A percentile compares a stretch with the other conserved stretches of the same genome.
phyloP scores from a whole-genome alignment of 768 basidiomycete genomes.

The Tubosaeta sp. region DNA sequence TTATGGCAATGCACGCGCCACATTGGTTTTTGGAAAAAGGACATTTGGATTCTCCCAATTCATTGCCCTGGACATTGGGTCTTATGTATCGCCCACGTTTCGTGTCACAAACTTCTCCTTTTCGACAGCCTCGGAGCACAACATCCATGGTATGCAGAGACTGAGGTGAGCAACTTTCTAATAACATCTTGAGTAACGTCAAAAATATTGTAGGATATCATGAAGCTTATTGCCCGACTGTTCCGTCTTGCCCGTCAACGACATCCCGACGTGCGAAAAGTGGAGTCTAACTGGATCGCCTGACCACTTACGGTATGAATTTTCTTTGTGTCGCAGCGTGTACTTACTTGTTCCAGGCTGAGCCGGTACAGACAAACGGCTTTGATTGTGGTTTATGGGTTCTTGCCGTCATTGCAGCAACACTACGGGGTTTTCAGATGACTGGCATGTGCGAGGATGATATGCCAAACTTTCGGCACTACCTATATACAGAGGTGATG shows the following conservation, averaged over 20 bases:
- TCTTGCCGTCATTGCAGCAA: neutral
- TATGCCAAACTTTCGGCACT: too few species aligned
- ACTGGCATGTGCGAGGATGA: too few species aligned
- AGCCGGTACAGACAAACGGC: neutral
- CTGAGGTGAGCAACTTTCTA: neutral
- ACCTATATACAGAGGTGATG: too few species aligned
- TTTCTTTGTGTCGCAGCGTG: neutral
- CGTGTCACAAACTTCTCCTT: constrained; percentile 3
- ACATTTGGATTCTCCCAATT: constrained; percentile 37
- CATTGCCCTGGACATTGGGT: constrained; percentile 36
- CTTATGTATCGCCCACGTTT: constrained; percentile 16
- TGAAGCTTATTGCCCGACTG: neutral
- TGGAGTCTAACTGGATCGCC: neutral
- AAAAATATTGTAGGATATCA: neutral
- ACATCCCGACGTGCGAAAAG: neutral
- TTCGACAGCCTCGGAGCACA: constrained; percentile 11
- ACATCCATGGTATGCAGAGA: constrained; percentile 2
- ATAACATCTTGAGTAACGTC: neutral
- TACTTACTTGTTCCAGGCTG: neutral
- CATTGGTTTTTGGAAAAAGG: constrained; percentile 28
- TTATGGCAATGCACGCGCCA: neutral
- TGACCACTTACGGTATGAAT: neutral
- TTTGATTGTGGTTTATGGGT: neutral
- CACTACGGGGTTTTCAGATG: too few species aligned
- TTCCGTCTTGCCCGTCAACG: neutral